Base-by-base conservation (phyloP, 2,329 filamentous ascomycete genomes). In the Cercospora sp. region DNA sequence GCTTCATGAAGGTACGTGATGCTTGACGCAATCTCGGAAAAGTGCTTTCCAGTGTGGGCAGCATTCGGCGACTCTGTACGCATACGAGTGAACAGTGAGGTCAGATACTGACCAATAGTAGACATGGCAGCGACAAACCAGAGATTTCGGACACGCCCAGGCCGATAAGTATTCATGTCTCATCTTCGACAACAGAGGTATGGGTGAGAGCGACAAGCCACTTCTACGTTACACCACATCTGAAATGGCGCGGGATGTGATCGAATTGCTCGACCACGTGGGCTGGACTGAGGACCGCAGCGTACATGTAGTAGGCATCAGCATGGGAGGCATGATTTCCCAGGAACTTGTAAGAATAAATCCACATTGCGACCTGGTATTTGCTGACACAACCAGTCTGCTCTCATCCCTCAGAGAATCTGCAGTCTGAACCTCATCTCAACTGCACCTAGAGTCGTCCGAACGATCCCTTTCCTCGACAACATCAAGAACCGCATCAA, bases 301-400 rank as follows among this genome's bases (percentile, higher is more conserved):
- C 62, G 72, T 90, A 13, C 89, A 97, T 80, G 78, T 96, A 63
- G 83, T 91, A 36, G 93, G 93, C 65, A 88, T 94, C 71, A 92
- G 90, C 67, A 91, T 96, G 86, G 93, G 93, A 70, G 93, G 93
- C 75, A 96, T 97, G 93, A 94, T 97, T 74, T 88, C 91, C 2
- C 93, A 96, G 79, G 93, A 97, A 80, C 76, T 97, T 3, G 86
- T 84, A 78, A 75, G 80, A 76, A 5, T 65, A 36, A 33, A 23
- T 12, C 26, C 48, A 18, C n/a, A 18, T 20, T 12, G 16, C 9
- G 6, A 31, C 42, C 12, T 20, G 31, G 8, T 9, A 12, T 3
- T 39, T 2, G 33, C 57, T 70, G n/a, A 70, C 64, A 18, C 30
- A 5, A 12, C 10, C 53, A 77, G 75, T 75, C 67, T 23, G 68